Percentiles rank a stretch among this genome's conserved stretches.
phyloP scores from a whole-genome alignment of 805 yeast species.

The Saccharomycopsis malanga region DNA sequence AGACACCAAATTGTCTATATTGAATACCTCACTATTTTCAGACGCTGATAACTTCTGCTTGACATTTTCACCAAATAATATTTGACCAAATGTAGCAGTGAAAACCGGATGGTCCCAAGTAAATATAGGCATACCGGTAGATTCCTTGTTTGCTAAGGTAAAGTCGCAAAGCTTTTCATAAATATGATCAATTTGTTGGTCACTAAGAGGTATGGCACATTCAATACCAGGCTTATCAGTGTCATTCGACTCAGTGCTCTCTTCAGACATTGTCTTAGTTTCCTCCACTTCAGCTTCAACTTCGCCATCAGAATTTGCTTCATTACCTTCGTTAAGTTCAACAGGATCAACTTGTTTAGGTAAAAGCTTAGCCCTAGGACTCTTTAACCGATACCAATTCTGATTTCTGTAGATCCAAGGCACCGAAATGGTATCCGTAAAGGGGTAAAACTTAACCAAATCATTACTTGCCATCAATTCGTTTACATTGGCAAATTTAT shows the following conservation, averaged over 20 bases:
- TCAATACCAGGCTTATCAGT: too few relatives aligned
- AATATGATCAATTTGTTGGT: not conserved
- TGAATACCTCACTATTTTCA: not conserved
- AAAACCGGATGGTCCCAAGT: slow-evolving; percentile 30
- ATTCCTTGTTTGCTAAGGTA: not conserved
- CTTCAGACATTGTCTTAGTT: not conserved
- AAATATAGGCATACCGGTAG: slow-evolving; percentile 9
- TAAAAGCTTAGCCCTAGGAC: not conserved
- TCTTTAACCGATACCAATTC: slow-evolving; percentile 17
- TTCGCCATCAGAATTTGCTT: not conserved
- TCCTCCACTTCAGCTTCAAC: not conserved
- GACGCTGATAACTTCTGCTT: slow-evolving; percentile 1
- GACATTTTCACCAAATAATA: slow-evolving; percentile 27
- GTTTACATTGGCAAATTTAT: slow-evolving; percentile 22
- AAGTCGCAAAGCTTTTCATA: slow-evolving; percentile 1
- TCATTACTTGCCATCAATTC: slow-evolving; percentile 3
- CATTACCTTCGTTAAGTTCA: not conserved
- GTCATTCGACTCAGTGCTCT: not conserved
- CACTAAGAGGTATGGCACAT: not conserved
- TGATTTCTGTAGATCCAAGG: slow-evolving; percentile 14
- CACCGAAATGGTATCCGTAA: slow-evolving; percentile 7
- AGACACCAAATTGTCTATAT: not conserved
- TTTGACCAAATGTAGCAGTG: slow-evolving; percentile 35
- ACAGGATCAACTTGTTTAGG: not conserved
- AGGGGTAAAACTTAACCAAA: slow-evolving; percentile 1